phyloP scores from a whole-genome alignment of 768 basidiomycete genomes.

The Boletus pseudopeckii region DNA sequence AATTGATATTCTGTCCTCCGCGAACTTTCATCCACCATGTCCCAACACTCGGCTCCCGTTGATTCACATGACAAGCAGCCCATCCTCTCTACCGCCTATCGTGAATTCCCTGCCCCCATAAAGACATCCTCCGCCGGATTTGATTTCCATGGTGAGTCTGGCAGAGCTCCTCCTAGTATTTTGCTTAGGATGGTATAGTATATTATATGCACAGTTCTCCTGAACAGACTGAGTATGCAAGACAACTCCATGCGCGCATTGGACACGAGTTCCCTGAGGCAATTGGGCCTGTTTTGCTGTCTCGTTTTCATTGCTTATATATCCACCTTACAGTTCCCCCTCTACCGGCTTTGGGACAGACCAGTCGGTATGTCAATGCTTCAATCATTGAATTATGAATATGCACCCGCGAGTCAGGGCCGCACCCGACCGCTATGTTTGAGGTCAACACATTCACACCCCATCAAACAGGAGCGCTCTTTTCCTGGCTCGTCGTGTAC shows the following conservation, averaged over 20 bases:
- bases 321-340: constrained; percentile 43
- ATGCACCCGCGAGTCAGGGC: constrained; percentile 37
- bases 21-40: not conserved
- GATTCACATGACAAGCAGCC: not conserved
- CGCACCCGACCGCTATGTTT: constrained; percentile 71
- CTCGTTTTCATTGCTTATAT: not conserved
- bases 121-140: constrained; percentile 54
- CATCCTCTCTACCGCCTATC: constrained; percentile 48
- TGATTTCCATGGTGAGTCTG: constrained; percentile 64
- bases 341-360: constrained; percentile 60
- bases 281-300: not conserved
- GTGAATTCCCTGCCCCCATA: constrained; percentile 54
- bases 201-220: constrained; percentile 55
- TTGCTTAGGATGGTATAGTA: constrained; percentile 36
- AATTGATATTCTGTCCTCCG: not conserved
- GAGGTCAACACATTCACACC: constrained; percentile 66
- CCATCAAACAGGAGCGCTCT: constrained; percentile 65
- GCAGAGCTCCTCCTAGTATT: accelerated
- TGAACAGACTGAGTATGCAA: constrained; percentile 46
- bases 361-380: constrained; percentile 48
- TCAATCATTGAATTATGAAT: not conserved
- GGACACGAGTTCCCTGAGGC: constrained; percentile 70
- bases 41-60: not conserved
- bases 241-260: constrained; percentile 55
- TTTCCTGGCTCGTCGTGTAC: constrained; percentile 64